A percentile compares a stretch with the other conserved stretches of the same genome.
Conservation (phyloP, 805 yeast species). For the Wickerhamomyces chaumierensis region DNA sequence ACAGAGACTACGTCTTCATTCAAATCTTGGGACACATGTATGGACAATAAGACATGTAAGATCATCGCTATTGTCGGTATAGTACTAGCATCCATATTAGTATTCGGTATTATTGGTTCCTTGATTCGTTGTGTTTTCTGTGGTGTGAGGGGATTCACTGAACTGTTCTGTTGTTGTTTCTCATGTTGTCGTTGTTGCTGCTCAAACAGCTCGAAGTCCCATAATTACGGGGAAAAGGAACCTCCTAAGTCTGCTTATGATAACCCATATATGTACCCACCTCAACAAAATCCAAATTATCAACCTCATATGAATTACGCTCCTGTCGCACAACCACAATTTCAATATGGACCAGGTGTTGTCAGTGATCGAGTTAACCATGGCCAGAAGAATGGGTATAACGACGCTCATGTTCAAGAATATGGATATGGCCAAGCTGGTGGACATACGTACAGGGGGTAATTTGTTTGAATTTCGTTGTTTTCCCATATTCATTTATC, state of each 20-base stretch:
- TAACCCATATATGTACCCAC: slow-evolving; percentile 15
- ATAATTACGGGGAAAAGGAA: slow-evolving; percentile 1
- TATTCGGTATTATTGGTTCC: slow-evolving; percentile 44
- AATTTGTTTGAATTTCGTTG: not conserved
- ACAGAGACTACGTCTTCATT: slow-evolving; percentile 31
- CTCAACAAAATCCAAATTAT: slow-evolving; percentile 2
- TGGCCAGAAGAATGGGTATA: slow-evolving; percentile 1
- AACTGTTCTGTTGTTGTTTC: slow-evolving; percentile 46
- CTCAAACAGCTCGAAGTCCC: not conserved
- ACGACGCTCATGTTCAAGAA: slow-evolving; percentile 1
- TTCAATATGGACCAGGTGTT: slow-evolving; percentile 11
- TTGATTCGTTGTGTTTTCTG: slow-evolving; percentile 45
- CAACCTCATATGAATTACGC: slow-evolving; percentile 2
- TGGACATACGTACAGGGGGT: slow-evolving; percentile 1
- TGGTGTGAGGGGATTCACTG: slow-evolving; percentile 39
- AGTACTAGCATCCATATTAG: slow-evolving; percentile 40
- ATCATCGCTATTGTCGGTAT: slow-evolving; percentile 68
- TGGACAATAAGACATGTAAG: slow-evolving; percentile 68
- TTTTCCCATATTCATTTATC: too few relatives aligned
- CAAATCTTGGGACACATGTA: slow-evolving; percentile 66
- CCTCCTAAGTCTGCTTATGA: slow-evolving; percentile 8
- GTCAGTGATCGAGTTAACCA: slow-evolving; percentile 7
- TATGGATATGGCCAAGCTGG: slow-evolving; percentile 1
- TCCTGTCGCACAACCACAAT: slow-evolving; percentile 2
- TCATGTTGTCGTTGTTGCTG: slow-evolving; percentile 20